Evolutionary conservation across 805 yeast genomes (phyloP).

Genomic region (Wickerhamiella hasegawae): DNA sequence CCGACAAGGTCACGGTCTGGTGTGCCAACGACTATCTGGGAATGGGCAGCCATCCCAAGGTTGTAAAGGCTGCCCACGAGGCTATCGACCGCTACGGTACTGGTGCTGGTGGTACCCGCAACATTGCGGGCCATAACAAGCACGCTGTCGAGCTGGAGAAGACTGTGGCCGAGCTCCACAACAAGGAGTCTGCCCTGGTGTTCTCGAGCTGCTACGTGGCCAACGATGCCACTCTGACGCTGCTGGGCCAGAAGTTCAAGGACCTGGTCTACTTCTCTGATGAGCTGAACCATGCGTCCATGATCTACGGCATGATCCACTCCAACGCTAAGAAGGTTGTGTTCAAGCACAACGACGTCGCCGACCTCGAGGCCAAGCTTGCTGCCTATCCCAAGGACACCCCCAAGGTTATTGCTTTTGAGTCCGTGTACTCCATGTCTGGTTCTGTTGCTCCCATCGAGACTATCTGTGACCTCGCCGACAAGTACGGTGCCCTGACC

Average conservation of each 20-base stretch:
- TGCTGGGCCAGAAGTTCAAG: constrained; percentile 80
- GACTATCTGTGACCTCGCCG: constrained; percentile 86
- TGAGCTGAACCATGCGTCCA: constrained; percentile 89
- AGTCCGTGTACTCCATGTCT: constrained; percentile 95
- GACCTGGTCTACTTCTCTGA: constrained; percentile 87
- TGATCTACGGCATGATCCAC: constrained; percentile 91
- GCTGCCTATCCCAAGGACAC: constrained; percentile 67
- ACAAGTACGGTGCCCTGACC: constrained; percentile 92
- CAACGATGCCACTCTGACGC: constrained; percentile 83
- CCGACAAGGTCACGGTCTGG: constrained; percentile 93
- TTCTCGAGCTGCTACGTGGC: constrained; percentile 94
- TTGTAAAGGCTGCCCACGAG: constrained; percentile 57
- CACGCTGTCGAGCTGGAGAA: constrained; percentile 81
- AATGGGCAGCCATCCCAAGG: constrained; percentile 69
- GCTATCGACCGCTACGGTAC: constrained; percentile 85
- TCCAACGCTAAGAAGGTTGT: constrained; percentile 78
- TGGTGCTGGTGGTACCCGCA: constrained; percentile 98
- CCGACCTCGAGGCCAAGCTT: constrained; percentile 64
- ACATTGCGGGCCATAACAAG: constrained; percentile 92
- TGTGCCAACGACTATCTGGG: constrained; percentile 97
- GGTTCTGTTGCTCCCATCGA: constrained; percentile 94
- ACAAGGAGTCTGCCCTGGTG: constrained; percentile 88
- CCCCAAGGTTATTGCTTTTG: constrained; percentile 94
- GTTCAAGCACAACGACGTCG: constrained; percentile 80
- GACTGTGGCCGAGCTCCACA: constrained; percentile 78